Evolutionary conservation across 331 rosid species (phyloP).

Genomic region (Quercus lobata): DNA sequence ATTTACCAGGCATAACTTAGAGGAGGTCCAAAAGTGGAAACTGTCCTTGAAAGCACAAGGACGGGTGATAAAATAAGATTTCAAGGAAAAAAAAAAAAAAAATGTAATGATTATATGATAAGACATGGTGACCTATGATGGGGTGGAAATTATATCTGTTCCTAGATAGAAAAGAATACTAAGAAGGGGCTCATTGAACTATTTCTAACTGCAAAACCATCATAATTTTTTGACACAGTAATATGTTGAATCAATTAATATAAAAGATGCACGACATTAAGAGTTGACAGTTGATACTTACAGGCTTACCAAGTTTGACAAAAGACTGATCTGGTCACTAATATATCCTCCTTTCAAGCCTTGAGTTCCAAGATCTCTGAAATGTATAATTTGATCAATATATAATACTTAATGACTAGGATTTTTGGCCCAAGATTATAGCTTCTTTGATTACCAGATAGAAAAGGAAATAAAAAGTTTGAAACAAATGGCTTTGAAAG

Average conservation of each 20-base stretch:
- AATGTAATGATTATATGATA: background rate
- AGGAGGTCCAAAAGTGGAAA: background rate
- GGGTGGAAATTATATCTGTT: background rate
- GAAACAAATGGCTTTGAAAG: background rate
- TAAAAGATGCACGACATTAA: background rate
- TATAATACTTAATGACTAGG: background rate
- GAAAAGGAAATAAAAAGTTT: background rate
- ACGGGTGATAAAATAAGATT: background rate
- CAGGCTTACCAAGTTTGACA: conserved; percentile 96
- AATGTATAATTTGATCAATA: conserved; percentile 21
- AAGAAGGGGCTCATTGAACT: background rate
- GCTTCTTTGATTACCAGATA: background rate
- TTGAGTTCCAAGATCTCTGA: conserved; percentile 94
- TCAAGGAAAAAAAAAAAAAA: background rate
- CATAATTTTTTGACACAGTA: background rate
- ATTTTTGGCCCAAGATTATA: conserved; percentile 10
- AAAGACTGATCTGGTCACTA: conserved; percentile 69
- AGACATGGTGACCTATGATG: background rate
- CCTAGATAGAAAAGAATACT: background rate
- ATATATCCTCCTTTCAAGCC: conserved; percentile 81
- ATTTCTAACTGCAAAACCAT: background rate
- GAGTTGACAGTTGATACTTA: conserved; percentile 58
- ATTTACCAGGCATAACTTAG: background rate
- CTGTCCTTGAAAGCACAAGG: background rate
- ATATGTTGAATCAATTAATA: background rate